These are phyloP conservation scores for Populus deltoides DNA, from an alignment of 345 rosid genomes.

Conservation along the genomic window DNA sequence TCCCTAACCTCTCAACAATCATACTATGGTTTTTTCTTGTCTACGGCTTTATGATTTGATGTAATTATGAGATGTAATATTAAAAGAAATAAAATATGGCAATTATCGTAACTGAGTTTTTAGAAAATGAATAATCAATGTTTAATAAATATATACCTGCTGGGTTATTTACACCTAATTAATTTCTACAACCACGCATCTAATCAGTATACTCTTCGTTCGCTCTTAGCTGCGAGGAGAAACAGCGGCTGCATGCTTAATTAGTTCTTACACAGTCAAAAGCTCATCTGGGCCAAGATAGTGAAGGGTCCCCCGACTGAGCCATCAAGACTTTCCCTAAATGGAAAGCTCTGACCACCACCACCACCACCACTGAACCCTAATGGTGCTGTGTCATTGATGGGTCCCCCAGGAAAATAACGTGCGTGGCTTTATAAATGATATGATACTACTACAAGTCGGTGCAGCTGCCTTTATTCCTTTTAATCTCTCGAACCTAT, in stretches of 20 bases:
- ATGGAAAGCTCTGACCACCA: slow-evolving; percentile 28
- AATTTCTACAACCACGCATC: too few relatives aligned
- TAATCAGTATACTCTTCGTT: slow-evolving; percentile 9
- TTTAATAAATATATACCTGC: too few relatives aligned
- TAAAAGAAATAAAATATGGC: too few relatives aligned
- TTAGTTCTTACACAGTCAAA: slow-evolving; percentile 8
- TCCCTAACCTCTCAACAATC: too few relatives aligned
- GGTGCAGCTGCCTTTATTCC: neutral
- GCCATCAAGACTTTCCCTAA: slow-evolving; percentile 20
- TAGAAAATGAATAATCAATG: too few relatives aligned
- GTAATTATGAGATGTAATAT: too few relatives aligned
- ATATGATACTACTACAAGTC: neutral
- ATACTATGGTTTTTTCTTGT: too few relatives aligned
- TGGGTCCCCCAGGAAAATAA: slow-evolving; percentile 19
- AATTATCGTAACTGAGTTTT: too few relatives aligned
- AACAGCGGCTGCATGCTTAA: slow-evolving; percentile 10
- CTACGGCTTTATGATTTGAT: too few relatives aligned
- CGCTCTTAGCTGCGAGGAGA: slow-evolving; percentile 19
- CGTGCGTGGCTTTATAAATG: slow-evolving; percentile 1
- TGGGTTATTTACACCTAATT: too few relatives aligned
- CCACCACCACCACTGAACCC: neutral
- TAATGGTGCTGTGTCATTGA: slow-evolving; percentile 8
- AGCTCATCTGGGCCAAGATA: slow-evolving; percentile 10
- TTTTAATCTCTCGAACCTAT: neutral
- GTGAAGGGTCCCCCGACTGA: slow-evolving; percentile 18